phyloP scores from a whole-genome alignment of 352 stramenopile genomes.

The Thraustochytrium striatum region DNA sequence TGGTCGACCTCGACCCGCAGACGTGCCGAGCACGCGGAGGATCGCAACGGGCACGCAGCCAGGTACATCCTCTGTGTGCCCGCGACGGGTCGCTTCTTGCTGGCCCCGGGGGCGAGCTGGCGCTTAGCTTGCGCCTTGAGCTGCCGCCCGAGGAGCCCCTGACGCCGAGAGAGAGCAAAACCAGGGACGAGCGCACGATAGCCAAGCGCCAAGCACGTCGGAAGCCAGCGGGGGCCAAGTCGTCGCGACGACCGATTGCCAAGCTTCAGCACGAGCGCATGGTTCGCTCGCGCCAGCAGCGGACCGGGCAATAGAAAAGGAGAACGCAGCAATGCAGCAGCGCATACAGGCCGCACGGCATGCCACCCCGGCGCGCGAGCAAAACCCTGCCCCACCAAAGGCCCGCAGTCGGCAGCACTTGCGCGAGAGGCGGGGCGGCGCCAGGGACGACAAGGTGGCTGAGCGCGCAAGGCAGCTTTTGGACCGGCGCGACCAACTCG shows the following conservation, averaged over 20 bases:
- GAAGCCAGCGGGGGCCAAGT: too few relatives aligned
- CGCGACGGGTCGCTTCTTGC: not conserved
- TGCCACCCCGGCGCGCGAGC: too few relatives aligned
- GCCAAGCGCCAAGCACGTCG: too few relatives aligned
- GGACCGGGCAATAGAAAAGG: not conserved
- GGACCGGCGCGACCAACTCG: not conserved
- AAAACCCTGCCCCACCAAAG: not conserved
- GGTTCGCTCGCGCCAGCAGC: too few relatives aligned
- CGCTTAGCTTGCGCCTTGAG: not conserved
- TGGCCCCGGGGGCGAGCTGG: not conserved
- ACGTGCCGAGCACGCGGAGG: not conserved
- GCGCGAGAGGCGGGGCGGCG: not conserved
- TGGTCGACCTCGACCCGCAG: not conserved
- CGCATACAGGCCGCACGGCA: too few relatives aligned
- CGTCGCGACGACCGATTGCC: too few relatives aligned
- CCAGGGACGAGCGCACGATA: too few relatives aligned
- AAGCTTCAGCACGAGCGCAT: too few relatives aligned
- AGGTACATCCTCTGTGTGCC: not conserved
- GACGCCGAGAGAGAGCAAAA: too few relatives aligned
- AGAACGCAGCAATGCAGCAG: too few relatives aligned
- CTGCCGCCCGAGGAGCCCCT: constrained; percentile 10
- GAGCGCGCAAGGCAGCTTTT: not conserved
- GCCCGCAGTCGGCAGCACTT: not conserved
- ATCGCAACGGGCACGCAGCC: not conserved
- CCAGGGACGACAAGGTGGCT: not conserved